Evolutionary conservation across 2,329 filamentous ascomycete species (phyloP), one percentile per base, ranked within the genome.

Genomic region (Endocalyx cinctus): DNA sequence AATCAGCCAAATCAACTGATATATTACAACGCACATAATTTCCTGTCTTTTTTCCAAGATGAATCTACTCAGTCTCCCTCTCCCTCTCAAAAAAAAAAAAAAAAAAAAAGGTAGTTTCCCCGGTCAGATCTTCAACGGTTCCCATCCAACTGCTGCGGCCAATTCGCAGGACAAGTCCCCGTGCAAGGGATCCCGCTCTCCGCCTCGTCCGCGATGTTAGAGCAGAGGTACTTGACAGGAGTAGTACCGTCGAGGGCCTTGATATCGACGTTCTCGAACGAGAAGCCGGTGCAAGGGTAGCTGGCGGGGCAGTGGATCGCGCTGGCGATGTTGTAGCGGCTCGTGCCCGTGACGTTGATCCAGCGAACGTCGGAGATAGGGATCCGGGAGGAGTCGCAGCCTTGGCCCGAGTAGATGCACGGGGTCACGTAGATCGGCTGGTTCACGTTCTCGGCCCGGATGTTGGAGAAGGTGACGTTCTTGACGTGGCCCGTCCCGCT

Each of bases 271-370:
- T 62, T 54, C 35, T 64, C 59, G 44, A 72, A 71, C 25, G 52
- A 57, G 27, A 72, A 55, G 5, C 59, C 59, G 13, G 60, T 60
- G 43, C 68, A 72, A 12, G 67, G 69, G 22, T 57, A 58, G 3
- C 51, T 43, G 10, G 56, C 49, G 10, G 57, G 58, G 48, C 64
- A 69, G 48, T 70, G 65, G 27, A 71, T 66, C 5, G 61, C 66
- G 6, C 60, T 59, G 3, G 62, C 68, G 15, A 71, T 59, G 43
- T 72, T 70, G 41, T 70, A 71, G 19, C 63, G 52, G 37, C 59
- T 64, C 3, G 68, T 72, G 5, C 69, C 69, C 2, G 62, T 66
- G 32, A 72, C 60, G 43, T 72, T 73, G 36, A 66, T 58, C 65
- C 66, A 71, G 25, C 56, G 63, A 16, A 72, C 52, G 41, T 72